Base-by-base conservation (phyloP, 352 stramenopile species). In the Pythium monospermum region DNA sequence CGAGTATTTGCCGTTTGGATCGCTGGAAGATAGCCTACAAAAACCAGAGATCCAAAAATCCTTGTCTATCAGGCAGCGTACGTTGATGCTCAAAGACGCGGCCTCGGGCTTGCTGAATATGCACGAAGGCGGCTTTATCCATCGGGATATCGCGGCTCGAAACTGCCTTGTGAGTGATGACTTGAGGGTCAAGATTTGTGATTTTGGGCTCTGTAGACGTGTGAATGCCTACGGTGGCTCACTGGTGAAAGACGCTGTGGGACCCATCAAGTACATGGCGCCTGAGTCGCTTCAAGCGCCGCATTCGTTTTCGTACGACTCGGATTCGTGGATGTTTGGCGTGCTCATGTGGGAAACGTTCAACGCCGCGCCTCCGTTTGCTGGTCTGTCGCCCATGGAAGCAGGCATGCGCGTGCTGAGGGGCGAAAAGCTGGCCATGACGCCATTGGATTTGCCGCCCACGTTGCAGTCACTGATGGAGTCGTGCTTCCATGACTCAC, bases 271-370 rank as follows among this genome's bases (percentile, higher is more conserved):
- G 74, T 92, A 88, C 59, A 90, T 92, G 81, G 81, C 81, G 0
- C 81, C 81, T 6, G 81, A 92, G 60, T 92, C 81, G 6, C 63
- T 92, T 3, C 71, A 86, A 47, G 76, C 76, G 25, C 79, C 81
- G 15, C 76, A 90, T 35, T 57, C 71, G 39, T 90, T 90, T 38
- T 92, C 81, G 28, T 86, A 76, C 57, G 60, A 85, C 35, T 89
- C 78, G 13, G 81, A 92, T 46, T 68, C 78, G 54, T 92, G 83
- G 63, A 87, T 87, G 74, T 92, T 90, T 64, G 81, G 81, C 37
- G 79, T 92, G 31, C 61, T 92, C 18, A 87, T 90, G 76, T 92
- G 76, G 74, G 81, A 92, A 51, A 88, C 77, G 10, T 89, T 72
- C 50, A 85, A 68, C 0, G 72, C 61, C 31, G 71, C 61, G 2